phyloP scores from a whole-genome alignment of 176 grass and related monocot species.

The Phragmites australis region DNA sequence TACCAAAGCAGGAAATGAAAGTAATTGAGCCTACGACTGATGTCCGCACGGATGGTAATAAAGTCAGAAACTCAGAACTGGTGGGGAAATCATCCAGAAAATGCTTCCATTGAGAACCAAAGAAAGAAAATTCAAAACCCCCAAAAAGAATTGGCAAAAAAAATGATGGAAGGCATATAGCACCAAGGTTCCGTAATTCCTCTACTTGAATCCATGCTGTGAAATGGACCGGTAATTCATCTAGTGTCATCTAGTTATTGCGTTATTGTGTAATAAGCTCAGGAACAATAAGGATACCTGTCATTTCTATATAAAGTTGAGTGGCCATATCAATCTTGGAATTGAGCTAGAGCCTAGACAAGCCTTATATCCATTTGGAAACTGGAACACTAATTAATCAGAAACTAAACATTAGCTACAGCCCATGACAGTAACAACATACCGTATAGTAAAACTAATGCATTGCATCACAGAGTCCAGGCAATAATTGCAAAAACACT shows the following conservation, averaged over 20 bases:
- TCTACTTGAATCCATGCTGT: background rate
- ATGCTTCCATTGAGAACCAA: no score
- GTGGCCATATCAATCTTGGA: background rate
- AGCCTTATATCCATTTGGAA: background rate
- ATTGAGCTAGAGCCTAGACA: slow-evolving; percentile 9
- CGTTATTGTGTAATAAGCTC: background rate
- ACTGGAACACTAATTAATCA: no score
- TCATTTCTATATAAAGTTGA: background rate
- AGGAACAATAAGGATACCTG: background rate
- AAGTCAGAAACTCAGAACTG: no score
- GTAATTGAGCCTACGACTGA: no score
- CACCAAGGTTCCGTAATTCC: background rate
- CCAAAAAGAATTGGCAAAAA: no score
- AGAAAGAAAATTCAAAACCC: no score
- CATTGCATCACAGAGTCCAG: background rate
- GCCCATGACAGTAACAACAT: background rate
- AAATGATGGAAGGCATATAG: no score
- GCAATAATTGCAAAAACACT: background rate
- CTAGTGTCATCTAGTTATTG: background rate
- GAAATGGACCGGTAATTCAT: background rate
- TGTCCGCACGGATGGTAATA: no score
- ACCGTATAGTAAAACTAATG: background rate
- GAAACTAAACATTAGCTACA: background rate
- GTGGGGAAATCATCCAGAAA: no score
- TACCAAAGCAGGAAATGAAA: background rate